phyloP scores from a whole-genome alignment of 306 rosid species.

The Corylus americana region DNA sequence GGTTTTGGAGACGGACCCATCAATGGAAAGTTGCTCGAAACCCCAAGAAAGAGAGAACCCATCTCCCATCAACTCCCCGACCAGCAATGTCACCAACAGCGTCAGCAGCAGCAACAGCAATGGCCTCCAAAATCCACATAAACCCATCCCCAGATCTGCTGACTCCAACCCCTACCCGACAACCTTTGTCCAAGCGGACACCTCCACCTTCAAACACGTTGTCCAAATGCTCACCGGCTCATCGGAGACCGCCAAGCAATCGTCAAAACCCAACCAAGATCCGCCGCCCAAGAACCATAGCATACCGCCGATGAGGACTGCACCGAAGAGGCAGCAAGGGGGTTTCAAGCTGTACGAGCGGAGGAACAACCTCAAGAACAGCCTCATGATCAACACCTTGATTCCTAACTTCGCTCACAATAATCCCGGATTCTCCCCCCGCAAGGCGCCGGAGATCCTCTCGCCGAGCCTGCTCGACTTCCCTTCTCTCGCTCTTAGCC shows the following conservation, averaged over 20 bases:
- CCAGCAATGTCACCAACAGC: conserved; percentile 52
- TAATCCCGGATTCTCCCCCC: conserved; percentile 64
- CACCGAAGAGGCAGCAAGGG: conserved; percentile 63
- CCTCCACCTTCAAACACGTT: conserved; percentile 87
- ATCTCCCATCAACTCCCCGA: conserved; percentile 63
- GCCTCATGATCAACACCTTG: conserved; percentile 75
- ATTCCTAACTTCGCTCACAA: conserved; percentile 60
- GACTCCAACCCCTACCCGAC: conserved; percentile 89
- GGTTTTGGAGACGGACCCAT: conserved; percentile 28
- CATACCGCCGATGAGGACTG: conserved; percentile 73
- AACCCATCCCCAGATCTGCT: conserved; percentile 77
- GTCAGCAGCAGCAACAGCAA: conserved; percentile 38
- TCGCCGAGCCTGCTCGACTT: conserved; percentile 88
- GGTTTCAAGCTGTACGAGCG: conserved; percentile 93
- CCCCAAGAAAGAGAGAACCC: conserved; percentile 59
- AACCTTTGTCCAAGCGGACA: conserved; percentile 92
- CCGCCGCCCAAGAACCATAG: conserved; percentile 51
- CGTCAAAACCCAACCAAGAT: conserved; percentile 30
- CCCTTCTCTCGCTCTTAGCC: conserved; percentile 87
- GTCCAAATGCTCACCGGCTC: conserved; percentile 99
- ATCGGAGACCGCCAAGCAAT: conserved; percentile 43
- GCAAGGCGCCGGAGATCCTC: conserved; percentile 63
- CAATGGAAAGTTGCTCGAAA: conserved; percentile 74
- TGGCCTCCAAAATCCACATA: conserved; percentile 55
- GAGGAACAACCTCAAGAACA: conserved; percentile 72